Percentiles rank a stretch among this genome's conserved stretches.
phyloP scores from a whole-genome alignment of 345 rosid species.

The Xanthoceras sorbifolium region DNA sequence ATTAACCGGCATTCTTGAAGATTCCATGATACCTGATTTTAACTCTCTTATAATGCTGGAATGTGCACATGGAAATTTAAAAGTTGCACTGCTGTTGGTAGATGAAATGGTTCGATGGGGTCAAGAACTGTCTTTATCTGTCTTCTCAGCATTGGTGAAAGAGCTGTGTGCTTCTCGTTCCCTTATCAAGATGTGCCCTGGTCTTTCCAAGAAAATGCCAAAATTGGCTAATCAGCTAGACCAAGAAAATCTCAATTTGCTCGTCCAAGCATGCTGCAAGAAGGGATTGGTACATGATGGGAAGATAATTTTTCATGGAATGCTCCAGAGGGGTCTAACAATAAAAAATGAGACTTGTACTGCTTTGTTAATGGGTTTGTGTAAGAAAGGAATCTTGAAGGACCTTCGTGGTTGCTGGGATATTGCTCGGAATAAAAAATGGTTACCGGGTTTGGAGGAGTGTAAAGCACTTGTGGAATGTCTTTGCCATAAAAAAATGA shows the following conservation, averaged over 20 bases:
- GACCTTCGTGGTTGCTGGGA: slow-evolving; percentile 46
- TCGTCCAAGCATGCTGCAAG: slow-evolving; percentile 59
- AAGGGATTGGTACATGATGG: slow-evolving; percentile 53
- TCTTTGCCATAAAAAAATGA: slow-evolving; percentile 49
- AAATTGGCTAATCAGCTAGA: slow-evolving; percentile 54
- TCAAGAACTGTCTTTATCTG: slow-evolving; percentile 52
- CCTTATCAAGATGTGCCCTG: slow-evolving; percentile 35
- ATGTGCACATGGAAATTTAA: slow-evolving; percentile 43
- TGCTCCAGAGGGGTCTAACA: slow-evolving; percentile 44
- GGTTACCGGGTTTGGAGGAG: slow-evolving; percentile 49
- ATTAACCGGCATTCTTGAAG: slow-evolving; percentile 45
- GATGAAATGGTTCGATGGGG: slow-evolving; percentile 73
- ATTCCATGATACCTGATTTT: slow-evolving; percentile 56
- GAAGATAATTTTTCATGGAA: slow-evolving; percentile 45
- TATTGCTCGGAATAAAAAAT: slow-evolving; percentile 44
- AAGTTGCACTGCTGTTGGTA: slow-evolving; percentile 40
- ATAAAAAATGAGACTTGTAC: slow-evolving; percentile 49
- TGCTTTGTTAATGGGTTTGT: slow-evolving; percentile 47
- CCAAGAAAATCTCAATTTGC: slow-evolving; percentile 57
- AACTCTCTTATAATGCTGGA: slow-evolving; percentile 45
- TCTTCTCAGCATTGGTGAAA: slow-evolving; percentile 46
- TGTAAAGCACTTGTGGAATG: slow-evolving; percentile 46
- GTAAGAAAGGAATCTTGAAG: slow-evolving; percentile 47
- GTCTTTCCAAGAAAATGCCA: slow-evolving; percentile 56
- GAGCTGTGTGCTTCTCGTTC: slow-evolving; percentile 46